These are phyloP conservation scores for Artemisia tridentata DNA, from an alignment of 129 eudicot species.

Conservation along the genomic window DNA sequence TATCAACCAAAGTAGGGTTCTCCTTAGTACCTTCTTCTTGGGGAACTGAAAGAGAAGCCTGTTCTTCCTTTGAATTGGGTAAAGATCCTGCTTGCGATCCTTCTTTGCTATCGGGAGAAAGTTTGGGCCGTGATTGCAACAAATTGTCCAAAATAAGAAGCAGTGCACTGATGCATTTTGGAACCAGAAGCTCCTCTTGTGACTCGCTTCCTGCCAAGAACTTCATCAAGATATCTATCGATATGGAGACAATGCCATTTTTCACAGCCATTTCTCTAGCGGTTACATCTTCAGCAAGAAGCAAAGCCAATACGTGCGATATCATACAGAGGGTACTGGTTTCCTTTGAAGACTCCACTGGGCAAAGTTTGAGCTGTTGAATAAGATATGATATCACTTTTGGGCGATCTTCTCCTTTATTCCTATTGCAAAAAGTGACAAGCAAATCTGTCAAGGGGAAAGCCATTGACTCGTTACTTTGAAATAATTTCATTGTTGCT, in stretches of 20 bases:
- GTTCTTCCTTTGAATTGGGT: constrained; percentile 43
- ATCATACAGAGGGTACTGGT: constrained; percentile 61
- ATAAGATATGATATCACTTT: constrained; percentile 69
- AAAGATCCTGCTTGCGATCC: constrained; percentile 37
- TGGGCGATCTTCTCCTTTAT: constrained; percentile 91
- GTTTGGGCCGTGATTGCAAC: constrained; percentile 68
- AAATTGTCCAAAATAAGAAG: constrained; percentile 85
- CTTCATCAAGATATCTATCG: constrained; percentile 60
- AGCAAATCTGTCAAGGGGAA: constrained; percentile 84
- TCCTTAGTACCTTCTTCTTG: constrained; percentile 42
- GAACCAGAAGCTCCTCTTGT: constrained; percentile 44
- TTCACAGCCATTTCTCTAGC: constrained; percentile 72
- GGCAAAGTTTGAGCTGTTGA: constrained; percentile 76
- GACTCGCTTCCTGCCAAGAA: constrained; percentile 45
- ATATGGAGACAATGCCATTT: constrained; percentile 55
- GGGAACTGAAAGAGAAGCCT: not conserved
- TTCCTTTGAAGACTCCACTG: constrained; percentile 61
- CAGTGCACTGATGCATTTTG: constrained; percentile 79
- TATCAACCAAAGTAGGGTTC: constrained; percentile 29
- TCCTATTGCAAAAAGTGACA: constrained; percentile 74
- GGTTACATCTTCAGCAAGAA: constrained; percentile 78
- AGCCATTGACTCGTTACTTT: constrained; percentile 72
- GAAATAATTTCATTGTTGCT: constrained; percentile 80
- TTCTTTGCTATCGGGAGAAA: constrained; percentile 51
- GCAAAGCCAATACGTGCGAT: constrained; percentile 77